A percentile compares a stretch with the other conserved stretches of the same genome.
phyloP scores from a whole-genome alignment of 169 alveolate species.

The Eimeria sp. region DNA sequence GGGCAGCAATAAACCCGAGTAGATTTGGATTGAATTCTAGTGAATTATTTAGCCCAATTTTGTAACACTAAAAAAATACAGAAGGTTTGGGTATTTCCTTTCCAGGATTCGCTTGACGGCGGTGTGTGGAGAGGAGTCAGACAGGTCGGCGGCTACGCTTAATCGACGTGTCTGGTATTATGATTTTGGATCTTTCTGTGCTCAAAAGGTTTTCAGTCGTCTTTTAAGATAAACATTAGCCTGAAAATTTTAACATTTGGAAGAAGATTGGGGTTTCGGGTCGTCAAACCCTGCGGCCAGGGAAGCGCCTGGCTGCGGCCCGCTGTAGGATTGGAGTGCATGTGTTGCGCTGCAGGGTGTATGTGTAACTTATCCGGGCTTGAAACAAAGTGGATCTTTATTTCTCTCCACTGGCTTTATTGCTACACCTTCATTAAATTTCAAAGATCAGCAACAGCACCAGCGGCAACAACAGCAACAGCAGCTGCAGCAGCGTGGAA shows the following conservation, averaged over 20 bases:
- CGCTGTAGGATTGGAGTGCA: not conserved
- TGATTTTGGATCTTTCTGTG: not conserved
- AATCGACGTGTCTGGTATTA: no score
- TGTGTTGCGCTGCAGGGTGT: not conserved
- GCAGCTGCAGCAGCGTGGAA: not conserved
- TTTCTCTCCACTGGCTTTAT: not conserved
- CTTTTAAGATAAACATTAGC: no score
- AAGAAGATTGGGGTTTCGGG: not conserved
- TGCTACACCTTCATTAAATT: not conserved
- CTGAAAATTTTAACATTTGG: not conserved
- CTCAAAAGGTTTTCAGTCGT: no score
- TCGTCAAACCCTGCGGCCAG: not conserved
- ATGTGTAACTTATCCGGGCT: not conserved
- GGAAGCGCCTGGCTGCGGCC: constrained; percentile 14
- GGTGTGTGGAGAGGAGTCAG: not conserved
- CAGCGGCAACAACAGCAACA: not conserved
- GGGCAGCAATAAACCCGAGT: not conserved
- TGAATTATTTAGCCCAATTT: no score
- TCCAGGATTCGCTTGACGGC: not conserved
- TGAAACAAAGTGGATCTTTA: not conserved
- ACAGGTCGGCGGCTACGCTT: not conserved
- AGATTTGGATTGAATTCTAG: no score
- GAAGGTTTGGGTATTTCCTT: not conserved
- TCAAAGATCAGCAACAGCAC: not conserved
- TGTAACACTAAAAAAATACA: no score